These are phyloP conservation scores for Aureobasidium pullulans DNA, from an alignment of 2,329 filamentous ascomycete genomes.

Conservation along the genomic window DNA sequence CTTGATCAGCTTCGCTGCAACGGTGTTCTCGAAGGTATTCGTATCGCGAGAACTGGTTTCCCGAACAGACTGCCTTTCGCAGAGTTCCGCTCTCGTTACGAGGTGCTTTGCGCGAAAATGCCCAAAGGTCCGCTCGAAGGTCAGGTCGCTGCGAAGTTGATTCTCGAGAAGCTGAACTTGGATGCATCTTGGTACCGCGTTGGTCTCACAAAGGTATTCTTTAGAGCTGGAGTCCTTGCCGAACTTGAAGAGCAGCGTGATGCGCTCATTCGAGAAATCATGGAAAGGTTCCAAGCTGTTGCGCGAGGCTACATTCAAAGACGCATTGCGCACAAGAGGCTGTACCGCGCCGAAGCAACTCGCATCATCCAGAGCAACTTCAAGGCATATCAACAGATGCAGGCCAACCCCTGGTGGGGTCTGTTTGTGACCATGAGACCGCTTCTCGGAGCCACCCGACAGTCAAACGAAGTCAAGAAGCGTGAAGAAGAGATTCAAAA, in stretches of 20 bases:
- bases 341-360: conserved; percentile 91
- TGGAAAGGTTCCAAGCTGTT: conserved; percentile 85
- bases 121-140: conserved; percentile 88
- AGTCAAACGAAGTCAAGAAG: conserved; percentile 88
- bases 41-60: conserved; percentile 93
- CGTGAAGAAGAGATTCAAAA: conserved; percentile 88
- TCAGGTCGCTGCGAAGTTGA: conserved; percentile 73
- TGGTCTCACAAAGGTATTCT: conserved; percentile 95
- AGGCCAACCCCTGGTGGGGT: conserved; percentile 95
- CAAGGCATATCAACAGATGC: conserved; percentile 80
- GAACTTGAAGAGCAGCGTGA: conserved; percentile 96
- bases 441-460: conserved; percentile 82
- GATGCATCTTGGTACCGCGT: conserved; percentile 86
- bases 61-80: conserved; percentile 87
- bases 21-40: conserved; percentile 96
- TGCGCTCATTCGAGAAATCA: conserved; percentile 84
- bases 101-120: conserved; percentile 83
- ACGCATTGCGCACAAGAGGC: conserved; percentile 79
- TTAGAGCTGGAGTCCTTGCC: conserved; percentile 88
- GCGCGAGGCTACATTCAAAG: conserved; percentile 85
- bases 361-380: conserved; percentile 94
- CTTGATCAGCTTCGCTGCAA: conserved; percentile 97
- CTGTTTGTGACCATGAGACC: conserved; percentile 93
- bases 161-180: conserved; percentile 81
- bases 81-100: conserved; percentile 92